Base-by-base conservation (phyloP, 1,284 basidiomycete genomes). In the Trichosporon faecale region DNA sequence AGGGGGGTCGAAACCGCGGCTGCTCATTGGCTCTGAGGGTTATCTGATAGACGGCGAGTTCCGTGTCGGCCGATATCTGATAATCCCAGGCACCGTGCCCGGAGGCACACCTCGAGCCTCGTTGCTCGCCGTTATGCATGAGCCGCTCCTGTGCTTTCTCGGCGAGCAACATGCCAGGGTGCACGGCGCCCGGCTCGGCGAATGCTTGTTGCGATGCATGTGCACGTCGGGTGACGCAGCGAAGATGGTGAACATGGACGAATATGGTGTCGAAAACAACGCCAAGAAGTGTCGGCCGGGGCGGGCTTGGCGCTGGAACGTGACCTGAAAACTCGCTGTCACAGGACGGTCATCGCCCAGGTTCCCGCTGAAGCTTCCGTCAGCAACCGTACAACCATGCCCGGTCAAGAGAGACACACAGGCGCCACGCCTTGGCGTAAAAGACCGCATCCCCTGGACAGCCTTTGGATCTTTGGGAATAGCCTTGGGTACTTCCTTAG, bases 11-110 rank as follows among this genome's bases (percentile, higher is more conserved):
- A 6, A 31, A 29, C 16, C 21, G 57, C 57, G 5, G 16, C 14
- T 11, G 1, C 2, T 60, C 29, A 60, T 60, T 60, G 57, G 57
- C 16, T 18, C 5, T 3, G 3, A 1, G 29, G 12, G 29, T 60
- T 60, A 60, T 60, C 57, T 60, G 57, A 60, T 60, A 60, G 57
- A 60, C 57, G 57, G 57, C 29, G 21, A 60, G 29, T n/a, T 29
- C 57, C 57, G 57, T 31, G 57, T 60, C 57, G 57, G 57, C 57
- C 57, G 57, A 60, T 60, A 60, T 60, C 57, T 60, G 57, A 60
- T 60, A 60, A 29, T n/a, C 18, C 27, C 18, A 31, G 27, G 57
- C 21, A 60, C 27, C 18, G 27, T 7, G 4, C 29, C 27, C 27
- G 27, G 27, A 60, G 57, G 14, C 57, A 60, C 3, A 6, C 3